phyloP scores from a whole-genome alignment of 495 filamentous ascomycete species.

The Pseudomonodictys pantanalensis region DNA sequence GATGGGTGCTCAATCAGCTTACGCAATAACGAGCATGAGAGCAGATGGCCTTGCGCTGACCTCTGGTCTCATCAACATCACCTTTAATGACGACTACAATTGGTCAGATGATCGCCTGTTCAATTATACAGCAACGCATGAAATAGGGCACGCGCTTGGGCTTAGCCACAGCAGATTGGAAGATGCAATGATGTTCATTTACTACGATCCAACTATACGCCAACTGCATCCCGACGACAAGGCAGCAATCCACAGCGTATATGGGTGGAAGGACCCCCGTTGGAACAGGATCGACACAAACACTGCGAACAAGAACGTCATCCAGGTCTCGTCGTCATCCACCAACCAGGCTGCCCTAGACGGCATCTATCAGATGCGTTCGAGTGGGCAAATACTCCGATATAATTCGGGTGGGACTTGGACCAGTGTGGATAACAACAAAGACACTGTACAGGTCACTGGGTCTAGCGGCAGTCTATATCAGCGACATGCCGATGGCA shows the following conservation, averaged over 20 bases:
- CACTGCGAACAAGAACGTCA: slow-evolving; percentile 2
- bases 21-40: slow-evolving; percentile 21
- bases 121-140: slow-evolving; percentile 21
- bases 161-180: slow-evolving; percentile 24
- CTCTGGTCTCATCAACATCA: slow-evolving; percentile 27
- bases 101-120: slow-evolving; percentile 29
- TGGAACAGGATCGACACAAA: slow-evolving; percentile 20
- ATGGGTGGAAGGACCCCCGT: slow-evolving; percentile 24
- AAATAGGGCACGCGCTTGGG: slow-evolving; percentile 28
- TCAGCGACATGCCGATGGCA: slow-evolving; percentile 23
- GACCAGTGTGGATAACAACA: slow-evolving; percentile 19
- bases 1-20: slow-evolving; percentile 10
- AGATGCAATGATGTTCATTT: slow-evolving; percentile 24
- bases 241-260: slow-evolving; percentile 20
- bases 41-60: slow-evolving; percentile 9
- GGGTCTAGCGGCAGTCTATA: slow-evolving; percentile 19
- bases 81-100: slow-evolving; percentile 27
- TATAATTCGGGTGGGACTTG: slow-evolving; percentile 12
- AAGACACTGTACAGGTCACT: slow-evolving; percentile 23
- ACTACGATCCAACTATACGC: slow-evolving; percentile 12
- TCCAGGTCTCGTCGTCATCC: slow-evolving; percentile 13
- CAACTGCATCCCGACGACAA: slow-evolving; percentile 26
- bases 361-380: slow-evolving; percentile 27
- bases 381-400: slow-evolving; percentile 15
- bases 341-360: not conserved